Percentiles rank a stretch among this genome's conserved stretches.
Evolutionary conservation across 1,139 yeast species (phyloP).

Genomic region (Debaryomycetaceae sp.): DNA sequence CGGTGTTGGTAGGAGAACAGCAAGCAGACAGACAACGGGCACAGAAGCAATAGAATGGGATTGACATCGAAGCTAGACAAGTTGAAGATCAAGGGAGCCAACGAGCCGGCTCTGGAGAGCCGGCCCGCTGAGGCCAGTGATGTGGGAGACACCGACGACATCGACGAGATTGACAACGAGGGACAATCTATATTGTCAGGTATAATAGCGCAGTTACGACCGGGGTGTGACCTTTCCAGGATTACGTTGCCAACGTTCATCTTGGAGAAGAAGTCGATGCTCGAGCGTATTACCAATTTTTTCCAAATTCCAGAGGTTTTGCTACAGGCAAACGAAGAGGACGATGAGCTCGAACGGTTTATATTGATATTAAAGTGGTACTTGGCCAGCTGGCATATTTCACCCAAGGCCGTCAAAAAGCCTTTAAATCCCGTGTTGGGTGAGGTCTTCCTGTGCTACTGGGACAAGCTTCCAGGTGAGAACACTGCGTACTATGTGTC

Average conservation of each 20-base stretch:
- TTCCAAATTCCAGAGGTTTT: slow-evolving; percentile 78
- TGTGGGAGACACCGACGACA: slow-evolving; percentile 51
- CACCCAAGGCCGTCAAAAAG: slow-evolving; percentile 96
- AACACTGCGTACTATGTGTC: slow-evolving; percentile 76
- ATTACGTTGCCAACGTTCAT: slow-evolving; percentile 95
- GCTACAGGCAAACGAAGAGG: slow-evolving; percentile 59
- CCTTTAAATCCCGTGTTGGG: slow-evolving; percentile 95
- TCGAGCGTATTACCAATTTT: slow-evolving; percentile 90
- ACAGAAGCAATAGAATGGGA: slow-evolving; percentile 21
- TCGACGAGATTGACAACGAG: slow-evolving; percentile 88
- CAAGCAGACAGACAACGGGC: neutral
- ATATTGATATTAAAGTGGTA: slow-evolving; percentile 80
- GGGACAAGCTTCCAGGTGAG: slow-evolving; percentile 76
- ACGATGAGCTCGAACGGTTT: slow-evolving; percentile 66
- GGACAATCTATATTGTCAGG: slow-evolving; percentile 84
- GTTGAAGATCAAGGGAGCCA: slow-evolving; percentile 19
- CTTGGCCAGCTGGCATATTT: slow-evolving; percentile 94
- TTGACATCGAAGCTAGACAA: slow-evolving; percentile 34
- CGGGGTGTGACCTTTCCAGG: slow-evolving; percentile 85
- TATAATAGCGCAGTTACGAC: slow-evolving; percentile 85
- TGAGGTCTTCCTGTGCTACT: slow-evolving; percentile 83
- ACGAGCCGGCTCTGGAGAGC: slow-evolving; percentile 4
- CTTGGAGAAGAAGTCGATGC: slow-evolving; percentile 91
- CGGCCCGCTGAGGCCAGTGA: slow-evolving; percentile 2
- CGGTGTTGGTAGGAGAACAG: neutral